Evolutionary conservation across 2,329 filamentous ascomycete species (phyloP), one percentile per base, ranked within the genome.

Genomic region (Huntiella decipiens): DNA sequence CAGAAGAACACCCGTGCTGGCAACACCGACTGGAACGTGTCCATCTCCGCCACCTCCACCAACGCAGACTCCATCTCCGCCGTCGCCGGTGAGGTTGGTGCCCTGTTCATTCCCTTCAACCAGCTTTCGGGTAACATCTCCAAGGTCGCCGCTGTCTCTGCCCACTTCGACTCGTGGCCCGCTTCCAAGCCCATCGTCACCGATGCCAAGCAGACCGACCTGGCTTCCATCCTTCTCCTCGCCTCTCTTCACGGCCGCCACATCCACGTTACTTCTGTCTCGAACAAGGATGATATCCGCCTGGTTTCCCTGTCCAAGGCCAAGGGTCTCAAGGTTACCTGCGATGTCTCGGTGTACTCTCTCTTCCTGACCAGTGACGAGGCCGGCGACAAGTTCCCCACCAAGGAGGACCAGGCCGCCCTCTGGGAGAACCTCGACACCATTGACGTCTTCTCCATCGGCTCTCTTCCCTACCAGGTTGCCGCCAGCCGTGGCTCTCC

Each of bases 71-170:
- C 85, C 62, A 79, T 87, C 56, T 78, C 75, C 56, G 71, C 78
- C 52, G 70, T 86, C 47, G 75, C 77, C 13, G 67, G 71, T 42
- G 80, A 86, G 53, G 82, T 87, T 47, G 82, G 82, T 22, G 84
- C 82, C 15, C 67, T 87, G 38, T 87, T 85, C 64, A 82, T 87
- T 51, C 82, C 82, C 11, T 87, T 87, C 68, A 84, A 87, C 61
- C 73, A 83, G 59, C 65, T 86, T 19, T 82, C 79, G 50, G 81
- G 80, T 54, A 87, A 86, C 60, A 85, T 87, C 60, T 85, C 76
- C 70, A 84, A 84, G 66, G 82, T 86, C 39, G 79, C 82, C 15
- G 76, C 81, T 7, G 79, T 86, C 51, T 83, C 79, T 45, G 74
- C 77, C 50, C 82, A 87, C 64, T 87, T 87, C 56, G 78, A 78